Evolutionary conservation across 2,329 filamentous ascomycete species (phyloP), one percentile per base, ranked within the genome.

Genomic region (Aspergillus flavus): DNA sequence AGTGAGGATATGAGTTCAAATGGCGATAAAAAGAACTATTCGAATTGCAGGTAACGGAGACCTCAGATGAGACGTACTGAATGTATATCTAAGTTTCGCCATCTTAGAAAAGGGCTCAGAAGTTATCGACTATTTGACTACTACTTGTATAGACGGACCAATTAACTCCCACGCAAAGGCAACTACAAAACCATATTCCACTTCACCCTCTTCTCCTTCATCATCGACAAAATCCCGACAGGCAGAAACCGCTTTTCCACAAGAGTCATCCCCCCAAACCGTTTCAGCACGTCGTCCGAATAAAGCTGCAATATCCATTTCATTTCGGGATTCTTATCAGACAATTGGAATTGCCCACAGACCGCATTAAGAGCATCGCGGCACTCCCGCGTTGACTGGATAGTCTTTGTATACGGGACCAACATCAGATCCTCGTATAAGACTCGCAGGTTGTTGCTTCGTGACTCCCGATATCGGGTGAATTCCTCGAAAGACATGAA

Each of bases 241-340:
- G 79, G 78, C 52, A 81, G 68, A 60, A 78, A 79, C 58, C 74
- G 72, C 66, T 75, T 75, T 57, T 81, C 77, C n/a, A 80, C 73
- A 26, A 81, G 66, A 46, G 66, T 75, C 59, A 78, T 56, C 12
- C 77, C 77, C n/a, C 78, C 77, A 61, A 73, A 79, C 1, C 69
- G 61, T 23, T 70, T 70, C 34, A 76, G 54, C 50, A 80, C 62
- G 58, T 79, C 76, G 6, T 73, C 68, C 1, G 70, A 67, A 59
- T 78, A 77, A 53, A 78, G 66, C 65, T 79, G 73, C 54, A 80
- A 52, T 26, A 76, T 72, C 78, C 78, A 81, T 58, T 46, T 57
- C 16, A 45, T 55, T 52, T 72, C 68, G 2, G 57, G 50, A 9
- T 64, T 61, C n/a, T 64, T n/a, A 0, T 5, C 10, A 10, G 19